Percentiles rank a stretch among this genome's conserved stretches.
Evolutionary conservation across 805 yeast genomes (phyloP).

Genomic region (Candida saitoana): DNA sequence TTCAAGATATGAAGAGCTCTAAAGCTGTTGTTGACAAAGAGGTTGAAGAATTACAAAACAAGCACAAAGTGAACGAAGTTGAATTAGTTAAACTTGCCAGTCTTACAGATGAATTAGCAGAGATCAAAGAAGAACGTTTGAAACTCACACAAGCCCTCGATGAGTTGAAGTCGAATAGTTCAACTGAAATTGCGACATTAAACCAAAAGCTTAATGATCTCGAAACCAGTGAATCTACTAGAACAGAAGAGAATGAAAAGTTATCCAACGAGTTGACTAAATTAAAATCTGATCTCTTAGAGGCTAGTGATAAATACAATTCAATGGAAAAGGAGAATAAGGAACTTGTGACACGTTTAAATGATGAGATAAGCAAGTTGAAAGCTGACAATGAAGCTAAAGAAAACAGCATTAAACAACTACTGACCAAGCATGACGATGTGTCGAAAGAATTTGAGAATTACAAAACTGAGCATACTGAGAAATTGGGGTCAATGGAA

Average conservation of each 20-base stretch:
- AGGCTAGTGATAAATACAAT: conserved; percentile 2
- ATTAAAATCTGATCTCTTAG: conserved; percentile 3
- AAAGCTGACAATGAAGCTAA: conserved; percentile 14
- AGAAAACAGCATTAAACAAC: neutral
- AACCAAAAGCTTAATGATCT: conserved; percentile 2
- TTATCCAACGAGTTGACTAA: conserved; percentile 6
- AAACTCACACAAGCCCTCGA: conserved; percentile 3
- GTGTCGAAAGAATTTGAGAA: neutral
- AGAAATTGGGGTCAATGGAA: conserved; percentile 2
- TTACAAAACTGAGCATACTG: conserved; percentile 10
- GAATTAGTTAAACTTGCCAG: conserved; percentile 11
- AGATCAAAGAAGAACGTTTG: conserved; percentile 3
- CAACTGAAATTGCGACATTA: conserved; percentile 2
- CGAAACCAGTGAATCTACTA: neutral
- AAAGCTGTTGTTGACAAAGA: conserved; percentile 16
- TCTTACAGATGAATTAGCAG: conserved; percentile 7
- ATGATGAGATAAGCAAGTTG: conserved; percentile 1
- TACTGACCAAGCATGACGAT: neutral
- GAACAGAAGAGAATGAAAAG: neutral
- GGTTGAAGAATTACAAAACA: conserved; percentile 12
- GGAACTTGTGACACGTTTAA: conserved; percentile 3
- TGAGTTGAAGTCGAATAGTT: conserved; percentile 3
- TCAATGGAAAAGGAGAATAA: conserved; percentile 7
- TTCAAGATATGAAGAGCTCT: conserved; percentile 24
- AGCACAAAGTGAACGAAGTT: conserved; percentile 10